Evolutionary conservation across 2,329 filamentous ascomycete species (phyloP).

Genomic region (Cytospora piceicola): DNA sequence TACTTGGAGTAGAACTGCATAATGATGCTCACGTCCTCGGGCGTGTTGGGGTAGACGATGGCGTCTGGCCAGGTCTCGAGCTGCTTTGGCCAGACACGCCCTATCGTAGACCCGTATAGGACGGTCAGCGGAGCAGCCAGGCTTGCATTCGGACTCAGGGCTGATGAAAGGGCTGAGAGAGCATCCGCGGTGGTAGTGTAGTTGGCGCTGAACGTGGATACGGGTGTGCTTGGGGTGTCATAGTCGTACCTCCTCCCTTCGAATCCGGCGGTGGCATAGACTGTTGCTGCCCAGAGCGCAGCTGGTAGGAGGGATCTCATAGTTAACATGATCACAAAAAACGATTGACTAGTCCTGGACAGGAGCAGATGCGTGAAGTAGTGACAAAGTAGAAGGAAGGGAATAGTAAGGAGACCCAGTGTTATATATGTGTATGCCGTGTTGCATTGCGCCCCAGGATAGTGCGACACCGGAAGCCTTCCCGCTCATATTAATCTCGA

Average conservation of each 20-base stretch:
- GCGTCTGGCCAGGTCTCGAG: slow-evolving; percentile 24
- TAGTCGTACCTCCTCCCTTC: not conserved
- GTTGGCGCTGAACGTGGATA: not conserved
- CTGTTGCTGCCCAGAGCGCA: not conserved
- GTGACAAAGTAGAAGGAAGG: not conserved
- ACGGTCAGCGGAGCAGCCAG: not conserved
- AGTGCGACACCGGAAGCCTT: not conserved
- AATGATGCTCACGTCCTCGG: slow-evolving; percentile 20
- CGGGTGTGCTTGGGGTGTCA: not conserved
- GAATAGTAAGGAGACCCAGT: not conserved
- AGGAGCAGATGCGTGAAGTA: not conserved
- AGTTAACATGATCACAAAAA: not conserved
- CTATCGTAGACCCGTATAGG: slow-evolving; percentile 22
- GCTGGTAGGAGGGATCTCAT: not conserved
- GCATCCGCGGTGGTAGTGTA: not conserved
- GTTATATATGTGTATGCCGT: not conserved
- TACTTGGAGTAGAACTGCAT: slow-evolving; percentile 26
- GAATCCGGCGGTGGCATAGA: not conserved
- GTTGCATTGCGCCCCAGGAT: not conserved
- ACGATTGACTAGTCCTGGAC: not conserved
- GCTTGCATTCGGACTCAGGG: not conserved
- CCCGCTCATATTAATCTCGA: not conserved
- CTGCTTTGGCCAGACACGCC: slow-evolving; percentile 24
- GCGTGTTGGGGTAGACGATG: slow-evolving; percentile 23
- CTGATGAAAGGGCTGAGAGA: not conserved